These are phyloP conservation scores for Podaxis sp. DNA, from an alignment of 768 basidiomycete genomes.

Conservation along the genomic window DNA sequence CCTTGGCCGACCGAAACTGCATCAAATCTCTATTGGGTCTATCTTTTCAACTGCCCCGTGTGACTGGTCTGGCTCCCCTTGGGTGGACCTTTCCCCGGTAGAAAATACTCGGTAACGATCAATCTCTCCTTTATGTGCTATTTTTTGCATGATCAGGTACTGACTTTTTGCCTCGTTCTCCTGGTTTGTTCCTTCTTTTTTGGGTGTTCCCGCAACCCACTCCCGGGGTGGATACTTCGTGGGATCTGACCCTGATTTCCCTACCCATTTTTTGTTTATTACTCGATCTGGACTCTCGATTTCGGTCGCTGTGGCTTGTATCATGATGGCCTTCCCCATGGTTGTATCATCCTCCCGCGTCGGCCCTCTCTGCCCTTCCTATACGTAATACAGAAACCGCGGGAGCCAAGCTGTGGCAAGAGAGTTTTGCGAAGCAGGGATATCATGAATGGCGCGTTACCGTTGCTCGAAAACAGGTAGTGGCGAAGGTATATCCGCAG, in stretches of 20 bases:
- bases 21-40: background rate
- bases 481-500: constrained; percentile 47
- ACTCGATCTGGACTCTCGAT: constrained; percentile 6
- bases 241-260: background rate
- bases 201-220: background rate
- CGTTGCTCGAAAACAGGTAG: constrained; percentile 60
- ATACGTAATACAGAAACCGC: constrained; percentile 18
- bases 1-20: background rate
- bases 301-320: background rate
- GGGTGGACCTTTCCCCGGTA: constrained; percentile 13
- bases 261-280: background rate
- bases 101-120: constrained; percentile 41
- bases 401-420: constrained; percentile 35
- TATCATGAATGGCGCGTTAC: constrained; percentile 58
- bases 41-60: background rate
- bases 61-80: background rate
- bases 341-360: background rate
- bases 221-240: background rate
- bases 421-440: constrained; percentile 50
- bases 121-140: background rate
- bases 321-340: background rate
- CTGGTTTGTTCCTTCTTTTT: background rate
- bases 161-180: background rate
- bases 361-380: background rate
- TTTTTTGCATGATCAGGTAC: constrained; percentile 7